Evolutionary conservation across 805 yeast genomes (phyloP), one percentile per base, ranked within the genome.

Genomic region (Wickerhamiella dianesei): DNA sequence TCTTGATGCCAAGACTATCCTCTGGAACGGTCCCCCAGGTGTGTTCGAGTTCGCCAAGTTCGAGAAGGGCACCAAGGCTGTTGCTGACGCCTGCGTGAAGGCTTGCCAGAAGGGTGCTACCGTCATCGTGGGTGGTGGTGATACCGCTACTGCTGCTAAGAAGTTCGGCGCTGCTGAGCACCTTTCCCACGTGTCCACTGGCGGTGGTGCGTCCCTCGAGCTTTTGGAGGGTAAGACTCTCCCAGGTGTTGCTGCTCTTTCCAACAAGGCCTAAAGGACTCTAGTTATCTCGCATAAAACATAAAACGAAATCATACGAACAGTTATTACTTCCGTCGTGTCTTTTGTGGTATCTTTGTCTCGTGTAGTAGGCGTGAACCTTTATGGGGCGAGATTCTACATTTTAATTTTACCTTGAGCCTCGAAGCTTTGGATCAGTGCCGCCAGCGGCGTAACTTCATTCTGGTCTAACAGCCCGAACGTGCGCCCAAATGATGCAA

Each of bases 11-110:
- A 87, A 89, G 80, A 92, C 98, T 63, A 89, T 92, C 62, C 92
- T 92, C 66, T 92, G 98, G 98, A 92, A 92, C 76, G 98, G 98
- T 68, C 98, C 98, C 56, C 96, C 98, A 71, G 98, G 98, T 77
- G 98, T 92, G 60, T 92, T 92, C 68, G 98, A 92, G 75, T 92
- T 92, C 64, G 95, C 85, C 59, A 76, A 75, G 63, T 92, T 92
- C 66, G 82, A 96, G 59, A 70, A 70, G 51, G 97, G 97, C 72
- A 89, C 97, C 65, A 84, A 88, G 73, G 68, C 86, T 51, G 71
- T 89, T 70, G 79, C 89, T 61, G 94, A 80, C 54, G 94, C 92
- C 60, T 81, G 81, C 64, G 94, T 88, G 58, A 73, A 77, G 65
- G 81, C 95, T 55, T 85, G 87, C 61, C 79, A 76, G 67, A 76